Evolutionary conservation across 2,329 filamentous ascomycete species (phyloP).

Genomic region (Dactylellina haptotyla): DNA sequence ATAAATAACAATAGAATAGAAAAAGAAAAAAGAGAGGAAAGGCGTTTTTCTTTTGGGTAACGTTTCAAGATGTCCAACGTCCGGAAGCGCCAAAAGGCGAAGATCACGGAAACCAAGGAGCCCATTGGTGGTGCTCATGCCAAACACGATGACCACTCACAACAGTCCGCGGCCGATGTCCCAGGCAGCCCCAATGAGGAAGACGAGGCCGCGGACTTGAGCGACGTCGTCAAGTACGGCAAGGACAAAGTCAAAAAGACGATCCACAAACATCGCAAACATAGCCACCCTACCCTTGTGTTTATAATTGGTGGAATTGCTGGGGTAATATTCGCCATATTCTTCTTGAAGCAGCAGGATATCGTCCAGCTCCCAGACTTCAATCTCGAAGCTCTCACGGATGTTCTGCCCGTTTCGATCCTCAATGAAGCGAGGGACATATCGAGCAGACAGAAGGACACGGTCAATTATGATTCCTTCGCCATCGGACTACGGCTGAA

Average conservation of each 20-base stretch:
- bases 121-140: constrained; percentile 35
- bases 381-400: constrained; percentile 81
- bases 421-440: constrained; percentile 86
- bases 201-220: constrained; percentile 34
- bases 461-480: constrained; percentile 92
- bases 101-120: constrained; percentile 42
- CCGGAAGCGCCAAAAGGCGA: constrained; percentile 52
- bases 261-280: constrained; percentile 39
- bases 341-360: constrained; percentile 89
- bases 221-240: constrained; percentile 41
- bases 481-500: constrained; percentile 85
- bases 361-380: constrained; percentile 77
- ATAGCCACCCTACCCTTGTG: constrained; percentile 61
- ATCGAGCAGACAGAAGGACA: constrained; percentile 85
- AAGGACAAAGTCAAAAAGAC: constrained; percentile 21
- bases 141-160: constrained; percentile 22
- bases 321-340: constrained; percentile 85
- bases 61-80: constrained; percentile 50
- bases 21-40: constrained; percentile 9
- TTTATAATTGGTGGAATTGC: constrained; percentile 91
- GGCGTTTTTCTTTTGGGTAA: constrained; percentile 12
- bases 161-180: not conserved
- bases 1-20: constrained; percentile 8
- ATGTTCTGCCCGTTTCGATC: constrained; percentile 86
- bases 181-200: constrained; percentile 15